phyloP scores from a whole-genome alignment of 305 asterid genomes.

The Euphrasia arctica region DNA sequence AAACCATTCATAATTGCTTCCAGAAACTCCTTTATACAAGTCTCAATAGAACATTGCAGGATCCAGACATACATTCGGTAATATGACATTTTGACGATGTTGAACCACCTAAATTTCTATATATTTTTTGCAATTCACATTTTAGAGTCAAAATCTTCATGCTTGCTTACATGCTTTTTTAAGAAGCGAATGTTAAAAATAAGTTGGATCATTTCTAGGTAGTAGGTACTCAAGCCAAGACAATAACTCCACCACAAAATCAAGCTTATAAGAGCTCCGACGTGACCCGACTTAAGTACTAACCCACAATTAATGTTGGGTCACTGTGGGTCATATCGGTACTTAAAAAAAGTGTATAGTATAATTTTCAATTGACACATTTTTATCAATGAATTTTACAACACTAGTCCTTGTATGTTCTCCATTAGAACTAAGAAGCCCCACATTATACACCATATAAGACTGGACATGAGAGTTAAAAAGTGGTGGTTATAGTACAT shows the following conservation, averaged over 20 bases:
- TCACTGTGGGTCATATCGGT: no score
- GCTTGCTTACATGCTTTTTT: neutral
- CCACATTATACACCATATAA: neutral
- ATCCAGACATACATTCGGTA: constrained; percentile 6
- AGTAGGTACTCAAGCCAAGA: neutral
- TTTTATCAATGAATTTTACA: constrained; percentile 1
- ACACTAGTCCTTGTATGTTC: constrained; percentile 1
- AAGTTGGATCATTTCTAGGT: neutral
- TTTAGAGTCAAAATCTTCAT: neutral
- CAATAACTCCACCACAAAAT: neutral
- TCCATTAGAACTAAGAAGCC: constrained; percentile 3
- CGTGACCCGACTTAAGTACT: no score
- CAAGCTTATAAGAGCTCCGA: neutral
- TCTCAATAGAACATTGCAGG: neutral
- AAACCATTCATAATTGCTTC: constrained; percentile 1
- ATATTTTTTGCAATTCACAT: neutral
- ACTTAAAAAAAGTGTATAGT: no score
- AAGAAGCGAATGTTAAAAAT: neutral
- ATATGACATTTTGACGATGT: constrained; percentile 5
- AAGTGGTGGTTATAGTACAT: neutral
- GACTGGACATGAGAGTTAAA: constrained; percentile 1
- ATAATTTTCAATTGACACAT: no score
- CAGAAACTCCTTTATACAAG: neutral
- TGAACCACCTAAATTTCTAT: neutral
- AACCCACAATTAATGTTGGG: no score